Conservation (phyloP, 2,329 filamentous ascomycete genomes). For the Aureobasidium sp. region DNA sequence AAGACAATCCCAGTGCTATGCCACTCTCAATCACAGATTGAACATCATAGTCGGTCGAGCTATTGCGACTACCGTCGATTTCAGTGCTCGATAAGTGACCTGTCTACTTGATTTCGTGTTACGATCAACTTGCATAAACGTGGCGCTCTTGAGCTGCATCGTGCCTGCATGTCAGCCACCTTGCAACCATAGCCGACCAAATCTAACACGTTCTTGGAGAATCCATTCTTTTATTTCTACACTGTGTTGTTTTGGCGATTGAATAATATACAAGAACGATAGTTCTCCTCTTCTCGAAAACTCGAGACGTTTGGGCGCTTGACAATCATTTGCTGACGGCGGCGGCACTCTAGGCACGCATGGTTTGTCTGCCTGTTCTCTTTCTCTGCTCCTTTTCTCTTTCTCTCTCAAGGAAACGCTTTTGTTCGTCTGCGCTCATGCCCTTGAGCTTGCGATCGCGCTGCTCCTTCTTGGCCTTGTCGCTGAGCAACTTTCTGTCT, state of each 20-base stretch:
- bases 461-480: slow-evolving; percentile 70
- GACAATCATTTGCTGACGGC: background rate
- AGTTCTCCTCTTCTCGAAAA: background rate
- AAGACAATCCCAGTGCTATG: background rate
- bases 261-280: slow-evolving; percentile 8
- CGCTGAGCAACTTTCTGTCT: slow-evolving; percentile 45
- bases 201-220: background rate
- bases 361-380: slow-evolving; percentile 54
- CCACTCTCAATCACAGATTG: background rate
- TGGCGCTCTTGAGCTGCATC: background rate
- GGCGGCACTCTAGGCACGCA: slow-evolving; percentile 32
- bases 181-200: background rate
- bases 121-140: background rate
- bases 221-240: background rate
- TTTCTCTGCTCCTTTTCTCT: slow-evolving; percentile 61
- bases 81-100: background rate
- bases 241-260: background rate
- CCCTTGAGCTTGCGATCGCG: slow-evolving; percentile 61
- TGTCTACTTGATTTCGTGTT: background rate
- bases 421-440: slow-evolving; percentile 51
- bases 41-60: background rate
- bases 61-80: background rate
- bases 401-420: slow-evolving; percentile 65
- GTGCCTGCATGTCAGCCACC: background rate
- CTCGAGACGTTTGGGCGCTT: background rate